Base-by-base conservation (phyloP, 106 monocot genomes). In the Platanthera guangdongensis region DNA sequence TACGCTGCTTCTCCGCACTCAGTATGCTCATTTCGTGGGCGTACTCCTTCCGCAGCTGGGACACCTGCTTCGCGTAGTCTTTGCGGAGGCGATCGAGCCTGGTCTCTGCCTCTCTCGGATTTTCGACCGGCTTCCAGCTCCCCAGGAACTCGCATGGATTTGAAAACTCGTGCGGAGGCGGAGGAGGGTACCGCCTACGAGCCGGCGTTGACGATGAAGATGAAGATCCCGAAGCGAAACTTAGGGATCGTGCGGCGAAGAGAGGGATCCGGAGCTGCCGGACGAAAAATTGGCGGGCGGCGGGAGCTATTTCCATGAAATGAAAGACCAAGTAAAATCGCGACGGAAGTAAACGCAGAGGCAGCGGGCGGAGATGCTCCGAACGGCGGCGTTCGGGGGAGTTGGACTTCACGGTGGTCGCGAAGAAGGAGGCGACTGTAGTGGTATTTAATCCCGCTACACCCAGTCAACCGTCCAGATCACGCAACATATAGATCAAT, bases 1-100 rank as follows among this genome's bases (percentile, higher is more conserved):
- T 91, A 19, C 84, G 76, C 83, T 87, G 74, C 79, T 85, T 85
- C 86, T 97, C 93, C 73, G 46, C 25, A 32, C 80, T 74, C 79
- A 85, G 83, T 71, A 87, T 71, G 83, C 91, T 89, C 81, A 93
- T 77, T 78, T 97, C 96, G 72, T 85, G 79, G 28, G 79, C 69
- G 77, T 88, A 97, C 93, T 93, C 80, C 68, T 82, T 60, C 81
- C 96, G 78, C 73, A 89, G 77, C 81, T 86, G 80, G 62, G 78
- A 85, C 76, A 96, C 85, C 86, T 96, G 85, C 77, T 81, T 80
- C 54, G 77, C 78, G 76, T 96, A 93, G 68, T 86, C 88, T 79
- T 81, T 74, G 49, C 90, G 83, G 16, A 94, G 84, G n/a, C 77
- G 60, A 32, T 85, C 82, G 11, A 99, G 88, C 74, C 84, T 75